Percentiles rank a stretch among this genome's conserved stretches.
Conservation (phyloP, 495 filamentous ascomycete genomes). For the Talaromyces thailandensis region DNA sequence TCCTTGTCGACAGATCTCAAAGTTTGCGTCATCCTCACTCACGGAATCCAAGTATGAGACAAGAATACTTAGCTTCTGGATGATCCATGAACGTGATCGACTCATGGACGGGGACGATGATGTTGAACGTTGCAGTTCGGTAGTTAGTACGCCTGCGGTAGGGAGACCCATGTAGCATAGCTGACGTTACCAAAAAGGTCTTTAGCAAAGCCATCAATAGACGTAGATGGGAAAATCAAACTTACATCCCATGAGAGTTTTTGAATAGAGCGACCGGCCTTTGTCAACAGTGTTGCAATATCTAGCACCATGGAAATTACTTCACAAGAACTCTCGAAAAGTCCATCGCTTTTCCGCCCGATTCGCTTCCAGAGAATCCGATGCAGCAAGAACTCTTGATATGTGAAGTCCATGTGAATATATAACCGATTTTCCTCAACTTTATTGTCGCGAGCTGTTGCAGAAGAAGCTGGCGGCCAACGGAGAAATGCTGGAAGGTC, state of each 20-base stretch:
- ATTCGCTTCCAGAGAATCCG: conserved; percentile 36
- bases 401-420: conserved; percentile 30
- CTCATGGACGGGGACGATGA: background rate
- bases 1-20: background rate
- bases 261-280: background rate
- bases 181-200: background rate
- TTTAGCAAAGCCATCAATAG: conserved; percentile 1
- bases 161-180: conserved; percentile 10
- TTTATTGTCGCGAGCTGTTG: background rate
- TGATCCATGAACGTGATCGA: background rate
- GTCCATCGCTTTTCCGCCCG: background rate
- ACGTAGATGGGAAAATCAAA: background rate
- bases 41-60: background rate
- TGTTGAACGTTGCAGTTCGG: background rate
- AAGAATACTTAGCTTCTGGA: background rate
- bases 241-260: conserved; percentile 1
- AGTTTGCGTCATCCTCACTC: background rate
- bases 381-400: conserved; percentile 45
- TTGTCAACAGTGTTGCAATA: background rate
- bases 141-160: conserved; percentile 7
- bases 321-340: conserved; percentile 2
- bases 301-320: background rate
- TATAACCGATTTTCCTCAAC: background rate
- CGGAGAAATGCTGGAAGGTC: background rate
- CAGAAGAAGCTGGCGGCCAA: background rate